These are phyloP conservation scores for Blastobotrys buckinghamii DNA, from an alignment of 1,139 yeast genomes.

Conservation along the genomic window DNA sequence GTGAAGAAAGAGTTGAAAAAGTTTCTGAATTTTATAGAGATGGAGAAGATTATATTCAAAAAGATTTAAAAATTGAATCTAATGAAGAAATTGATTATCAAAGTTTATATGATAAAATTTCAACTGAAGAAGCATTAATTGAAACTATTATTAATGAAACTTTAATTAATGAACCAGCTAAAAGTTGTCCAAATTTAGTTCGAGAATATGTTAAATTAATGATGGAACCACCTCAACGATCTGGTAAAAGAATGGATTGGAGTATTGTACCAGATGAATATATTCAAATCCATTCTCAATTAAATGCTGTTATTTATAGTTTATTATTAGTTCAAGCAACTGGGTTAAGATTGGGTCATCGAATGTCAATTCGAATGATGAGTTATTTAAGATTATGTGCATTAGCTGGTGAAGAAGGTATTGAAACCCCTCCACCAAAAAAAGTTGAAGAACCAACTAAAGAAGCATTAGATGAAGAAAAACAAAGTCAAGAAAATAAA, in stretches of 20 bases:
- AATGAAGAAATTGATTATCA: background rate
- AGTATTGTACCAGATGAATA: background rate
- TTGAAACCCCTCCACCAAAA: too few species aligned
- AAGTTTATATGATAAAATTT: too few species aligned
- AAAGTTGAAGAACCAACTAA: too few species aligned
- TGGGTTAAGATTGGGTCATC: too few species aligned
- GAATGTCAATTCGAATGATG: too few species aligned
- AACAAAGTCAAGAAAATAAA: too few species aligned
- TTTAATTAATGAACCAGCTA: background rate
- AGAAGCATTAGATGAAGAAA: too few species aligned
- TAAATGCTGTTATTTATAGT: constrained; percentile 14
- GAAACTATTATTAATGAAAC: constrained; percentile 7
- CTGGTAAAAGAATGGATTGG: too few species aligned
- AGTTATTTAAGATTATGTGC: too few species aligned
- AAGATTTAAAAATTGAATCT: background rate
- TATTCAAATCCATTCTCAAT: constrained; percentile 10
- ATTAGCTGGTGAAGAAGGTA: too few species aligned
- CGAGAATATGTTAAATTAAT: constrained; percentile 1
- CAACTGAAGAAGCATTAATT: constrained; percentile 2
- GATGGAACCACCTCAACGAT: background rate
- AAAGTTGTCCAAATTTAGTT: constrained; percentile 1
- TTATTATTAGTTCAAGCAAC: background rate
- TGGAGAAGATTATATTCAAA: background rate
- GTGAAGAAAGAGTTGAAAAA: constrained; percentile 6
- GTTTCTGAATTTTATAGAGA: constrained; percentile 3